These are phyloP conservation scores for Huntiella savannae DNA, from an alignment of 2,329 filamentous ascomycete genomes.

Conservation along the genomic window DNA sequence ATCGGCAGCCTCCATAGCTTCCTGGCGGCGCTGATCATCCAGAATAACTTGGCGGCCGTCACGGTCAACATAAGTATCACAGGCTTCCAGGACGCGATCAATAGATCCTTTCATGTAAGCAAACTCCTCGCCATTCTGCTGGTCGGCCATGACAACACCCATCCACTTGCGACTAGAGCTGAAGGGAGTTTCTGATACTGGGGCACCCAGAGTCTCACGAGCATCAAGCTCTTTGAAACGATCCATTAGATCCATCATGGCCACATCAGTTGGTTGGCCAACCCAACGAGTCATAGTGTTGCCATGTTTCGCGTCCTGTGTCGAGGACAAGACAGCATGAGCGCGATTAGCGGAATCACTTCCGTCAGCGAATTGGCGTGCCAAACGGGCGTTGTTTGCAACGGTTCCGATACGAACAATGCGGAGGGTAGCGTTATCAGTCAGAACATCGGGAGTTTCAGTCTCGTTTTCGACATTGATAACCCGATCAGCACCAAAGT, in stretches of 20 bases:
- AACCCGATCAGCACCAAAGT: conserved; percentile 48
- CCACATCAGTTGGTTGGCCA: conserved; percentile 91
- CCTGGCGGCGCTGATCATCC: conserved; percentile 54
- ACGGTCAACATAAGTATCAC: conserved; percentile 73
- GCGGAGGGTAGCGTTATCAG: conserved; percentile 55
- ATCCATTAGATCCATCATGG: conserved; percentile 86
- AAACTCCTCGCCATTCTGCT: conserved; percentile 48
- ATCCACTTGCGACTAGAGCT: conserved; percentile 98
- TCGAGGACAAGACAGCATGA: conserved; percentile 71
- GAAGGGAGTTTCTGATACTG: conserved; percentile 76
- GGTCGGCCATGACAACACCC: conserved; percentile 67
- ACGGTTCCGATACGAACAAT: conserved; percentile 88
- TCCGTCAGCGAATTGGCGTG: conserved; percentile 49
- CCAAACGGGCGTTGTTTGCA: conserved; percentile 79
- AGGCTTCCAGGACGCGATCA: conserved; percentile 68
- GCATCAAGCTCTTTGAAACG: conserved; percentile 81
- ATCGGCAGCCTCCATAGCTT: conserved; percentile 63
- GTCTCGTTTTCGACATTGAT: conserved; percentile 36
- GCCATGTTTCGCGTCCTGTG: conserved; percentile 33
- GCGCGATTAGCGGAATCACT: conserved; percentile 28
- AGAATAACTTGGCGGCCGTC: conserved; percentile 75
- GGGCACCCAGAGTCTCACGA: conserved; percentile 64
- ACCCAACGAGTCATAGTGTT: conserved; percentile 67
- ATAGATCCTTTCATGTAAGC: conserved; percentile 93
- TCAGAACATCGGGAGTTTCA: conserved; percentile 34